Evolutionary conservation across 176 grass and related monocot genomes (phyloP), one percentile per base, ranked within the genome.

Genomic region (Triticum urartu): DNA sequence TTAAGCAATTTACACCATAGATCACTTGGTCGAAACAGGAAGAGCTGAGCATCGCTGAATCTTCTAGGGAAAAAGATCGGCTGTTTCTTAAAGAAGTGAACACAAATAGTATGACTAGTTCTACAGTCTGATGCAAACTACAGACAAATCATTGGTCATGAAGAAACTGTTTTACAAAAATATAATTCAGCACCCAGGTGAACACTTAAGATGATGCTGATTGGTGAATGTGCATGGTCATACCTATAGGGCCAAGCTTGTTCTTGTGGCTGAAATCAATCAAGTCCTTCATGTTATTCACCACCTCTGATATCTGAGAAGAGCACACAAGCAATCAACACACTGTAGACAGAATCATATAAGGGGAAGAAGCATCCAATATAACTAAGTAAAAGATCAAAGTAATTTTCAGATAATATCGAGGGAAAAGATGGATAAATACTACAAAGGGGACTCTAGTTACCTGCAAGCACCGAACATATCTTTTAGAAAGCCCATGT

Each of bases 401-500:
- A 75, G 38, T 39, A 34, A 11, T 67, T 69, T 25, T 64, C 18
- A 52, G 43, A 32, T 33, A 70, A 42, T 68, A 32, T 60, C 30
- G 5, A 42, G 43, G 20, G 22, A 79, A 25, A 36, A 84, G 32
- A 56, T n/a, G n/a, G 71, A 15, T 47, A 74, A 20, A 61, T 21
- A 35, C 6, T 32, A 48, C 45, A 70, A 64, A 28, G 26, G 24
- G 12, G 7, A 72, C 7, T 58, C 54, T 68, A 56, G n/a, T 83
- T 85, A 99, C 94, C 94, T 96, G 94, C 87, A 99, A 89, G 73
- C 97, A 94, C 60, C 97, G 90, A 28, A 96, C 92, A 75, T 96
- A 99, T 99, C 97, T 91, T 91, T 99, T 99, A 42, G 97, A 99
- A 86, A 99, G 93, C 13, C 97, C 97, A 61, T 95, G 89, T 76